Conservation (phyloP, 2,329 filamentous ascomycete species). For the Mycosphaerelloides madeirae region DNA sequence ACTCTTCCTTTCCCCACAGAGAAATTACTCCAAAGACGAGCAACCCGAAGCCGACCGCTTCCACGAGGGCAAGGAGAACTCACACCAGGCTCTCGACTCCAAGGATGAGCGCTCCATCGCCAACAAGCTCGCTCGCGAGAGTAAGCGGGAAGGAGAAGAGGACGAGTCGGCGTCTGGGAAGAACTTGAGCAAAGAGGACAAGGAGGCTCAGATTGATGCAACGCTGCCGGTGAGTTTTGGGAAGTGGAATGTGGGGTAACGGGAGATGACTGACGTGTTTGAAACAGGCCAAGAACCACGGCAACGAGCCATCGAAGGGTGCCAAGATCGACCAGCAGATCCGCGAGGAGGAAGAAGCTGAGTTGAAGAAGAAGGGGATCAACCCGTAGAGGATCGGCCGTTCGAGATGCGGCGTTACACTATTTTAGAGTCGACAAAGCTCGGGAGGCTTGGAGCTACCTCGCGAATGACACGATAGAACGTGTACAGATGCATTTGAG, state of each 20-base stretch:
- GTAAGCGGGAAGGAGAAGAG: conserved; percentile 49
- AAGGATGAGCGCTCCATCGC: conserved; percentile 70
- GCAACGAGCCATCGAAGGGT: conserved; percentile 68
- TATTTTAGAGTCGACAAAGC: too few relatives aligned
- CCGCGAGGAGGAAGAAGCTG: conserved; percentile 62
- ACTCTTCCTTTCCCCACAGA: conserved; percentile 31
- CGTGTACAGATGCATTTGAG: too few relatives aligned
- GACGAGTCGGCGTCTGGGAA: conserved; percentile 19
- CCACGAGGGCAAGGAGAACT: conserved; percentile 66
- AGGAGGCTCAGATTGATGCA: conserved; percentile 54
- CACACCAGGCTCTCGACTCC: conserved; percentile 65
- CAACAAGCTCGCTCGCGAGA: conserved; percentile 64
- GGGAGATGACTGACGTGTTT: neutral
- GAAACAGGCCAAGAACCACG: conserved; percentile 57
- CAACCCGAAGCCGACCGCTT: conserved; percentile 54
- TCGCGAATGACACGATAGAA: too few relatives aligned
- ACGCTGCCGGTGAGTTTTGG: conserved; percentile 40
- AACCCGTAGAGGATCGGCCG: conserved; percentile 26
- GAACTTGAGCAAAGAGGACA: conserved; percentile 31
- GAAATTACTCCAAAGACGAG: conserved; percentile 44
- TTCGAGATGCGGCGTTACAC: too few relatives aligned
- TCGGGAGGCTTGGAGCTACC: too few relatives aligned
- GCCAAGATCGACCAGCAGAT: conserved; percentile 68
- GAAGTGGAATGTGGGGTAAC: neutral
- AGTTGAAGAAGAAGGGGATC: conserved; percentile 57